phyloP scores from a whole-genome alignment of 2,329 filamentous ascomycete species.

The Lachnum nothofagi region DNA sequence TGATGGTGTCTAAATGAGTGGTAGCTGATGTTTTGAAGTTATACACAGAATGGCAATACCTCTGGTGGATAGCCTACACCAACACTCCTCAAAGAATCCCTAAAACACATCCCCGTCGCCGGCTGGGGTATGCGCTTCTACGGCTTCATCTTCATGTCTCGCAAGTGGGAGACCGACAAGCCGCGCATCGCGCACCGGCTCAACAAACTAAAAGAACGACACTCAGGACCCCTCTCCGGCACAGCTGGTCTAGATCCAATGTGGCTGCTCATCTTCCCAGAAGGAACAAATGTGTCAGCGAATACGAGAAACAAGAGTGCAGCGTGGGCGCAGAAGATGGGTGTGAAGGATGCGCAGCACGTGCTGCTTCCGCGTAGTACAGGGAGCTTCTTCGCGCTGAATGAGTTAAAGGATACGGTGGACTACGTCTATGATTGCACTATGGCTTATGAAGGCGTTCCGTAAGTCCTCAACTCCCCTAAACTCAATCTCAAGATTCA shows the following conservation, averaged over 20 bases:
- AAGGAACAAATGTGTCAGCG: conserved; percentile 74
- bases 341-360: conserved; percentile 67
- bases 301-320: conserved; percentile 67
- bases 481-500: background rate
- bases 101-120: conserved; percentile 74
- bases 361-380: conserved; percentile 74
- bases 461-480: conserved; percentile 53
- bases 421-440: conserved; percentile 92
- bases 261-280: conserved; percentile 86
- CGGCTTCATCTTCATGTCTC: conserved; percentile 86
- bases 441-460: conserved; percentile 88
- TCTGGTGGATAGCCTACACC: conserved; percentile 92
- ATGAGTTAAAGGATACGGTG: conserved; percentile 66
- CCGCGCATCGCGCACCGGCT: conserved; percentile 70
- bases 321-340: conserved; percentile 71
- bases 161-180: conserved; percentile 78
- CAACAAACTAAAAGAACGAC: conserved; percentile 58
- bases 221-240: conserved; percentile 49
- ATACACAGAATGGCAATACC: conserved; percentile 87
- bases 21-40: conserved; percentile 44
- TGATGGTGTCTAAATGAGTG: background rate
- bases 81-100: conserved; percentile 74
- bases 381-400: conserved; percentile 72
- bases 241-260: conserved; percentile 65
- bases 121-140: conserved; percentile 81